Evolutionary conservation across 345 rosid genomes (phyloP).

Genomic region (Trapa incisa): DNA sequence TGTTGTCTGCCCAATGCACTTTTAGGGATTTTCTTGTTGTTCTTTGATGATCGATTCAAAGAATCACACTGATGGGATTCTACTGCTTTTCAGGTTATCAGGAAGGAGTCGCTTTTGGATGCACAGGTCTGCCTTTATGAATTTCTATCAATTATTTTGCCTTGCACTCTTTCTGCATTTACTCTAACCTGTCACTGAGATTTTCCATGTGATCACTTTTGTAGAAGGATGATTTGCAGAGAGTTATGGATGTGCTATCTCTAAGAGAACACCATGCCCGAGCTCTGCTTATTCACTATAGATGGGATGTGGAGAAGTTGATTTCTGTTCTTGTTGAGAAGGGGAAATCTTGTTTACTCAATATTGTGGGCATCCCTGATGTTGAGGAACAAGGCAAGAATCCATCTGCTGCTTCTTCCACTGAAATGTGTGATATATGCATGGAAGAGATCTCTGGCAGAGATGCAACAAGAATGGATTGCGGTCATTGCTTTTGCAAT

Average conservation of each 20-base stretch:
- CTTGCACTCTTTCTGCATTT: too few species aligned
- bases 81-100: constrained; percentile 45
- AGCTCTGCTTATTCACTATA: constrained; percentile 66
- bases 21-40: not conserved
- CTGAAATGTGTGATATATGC: constrained; percentile 57
- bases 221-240: constrained; percentile 50
- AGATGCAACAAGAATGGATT: constrained; percentile 62
- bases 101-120: constrained; percentile 55
- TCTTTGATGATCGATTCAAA: not conserved
- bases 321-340: constrained; percentile 50
- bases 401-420: constrained; percentile 16
- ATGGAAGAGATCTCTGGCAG: constrained; percentile 51
- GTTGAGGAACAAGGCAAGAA: constrained; percentile 24
- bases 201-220: not conserved
- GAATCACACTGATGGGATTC: not conserved
- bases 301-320: constrained; percentile 77
- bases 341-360: constrained; percentile 46
- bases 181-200: not conserved
- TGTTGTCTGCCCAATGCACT: not conserved
- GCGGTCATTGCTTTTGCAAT: constrained; percentile 76
- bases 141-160: not conserved
- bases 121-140: constrained; percentile 41
- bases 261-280: constrained; percentile 77
- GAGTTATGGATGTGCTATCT: constrained; percentile 70
- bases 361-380: constrained; percentile 60